Conservation (phyloP, 345 rosid genomes). For the Gossypium thurberi region DNA sequence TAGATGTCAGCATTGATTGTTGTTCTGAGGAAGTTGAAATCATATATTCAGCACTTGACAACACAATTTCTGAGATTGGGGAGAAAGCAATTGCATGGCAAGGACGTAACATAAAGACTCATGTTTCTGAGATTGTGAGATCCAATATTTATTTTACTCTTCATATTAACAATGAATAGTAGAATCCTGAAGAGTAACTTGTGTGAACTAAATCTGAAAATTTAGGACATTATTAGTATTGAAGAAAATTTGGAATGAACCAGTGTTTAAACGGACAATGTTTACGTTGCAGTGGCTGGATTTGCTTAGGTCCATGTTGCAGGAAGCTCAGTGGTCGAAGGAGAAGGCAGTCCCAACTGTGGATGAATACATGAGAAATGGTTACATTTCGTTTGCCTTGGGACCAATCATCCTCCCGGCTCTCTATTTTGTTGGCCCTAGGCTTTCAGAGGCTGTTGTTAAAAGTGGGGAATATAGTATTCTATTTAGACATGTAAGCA, state of each 20-base stretch:
- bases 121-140: conserved; percentile 52
- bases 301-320: conserved; percentile 57
- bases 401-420: conserved; percentile 85
- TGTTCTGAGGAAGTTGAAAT: conserved; percentile 79
- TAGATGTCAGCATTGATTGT: conserved; percentile 27
- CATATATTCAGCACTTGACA: conserved; percentile 58
- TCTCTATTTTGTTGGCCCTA: conserved; percentile 68
- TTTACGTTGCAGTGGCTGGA: conserved; percentile 68
- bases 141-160: not conserved
- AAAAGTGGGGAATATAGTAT: conserved; percentile 32
- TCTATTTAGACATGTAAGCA: conserved; percentile 56
- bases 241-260: not conserved
- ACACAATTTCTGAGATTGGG: conserved; percentile 65
- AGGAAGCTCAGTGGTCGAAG: conserved; percentile 56
- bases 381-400: conserved; percentile 59
- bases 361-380: conserved; percentile 68
- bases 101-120: conserved; percentile 48
- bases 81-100: conserved; percentile 53
- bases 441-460: conserved; percentile 38
- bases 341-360: conserved; percentile 49
- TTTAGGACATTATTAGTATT: not conserved
- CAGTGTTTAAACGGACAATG: not conserved
- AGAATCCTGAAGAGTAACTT: not conserved
- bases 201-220: not conserved
- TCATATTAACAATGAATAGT: not conserved